These are phyloP conservation scores for Parmelia sp. DNA, from an alignment of 495 filamentous ascomycete genomes.

Conservation along the genomic window DNA sequence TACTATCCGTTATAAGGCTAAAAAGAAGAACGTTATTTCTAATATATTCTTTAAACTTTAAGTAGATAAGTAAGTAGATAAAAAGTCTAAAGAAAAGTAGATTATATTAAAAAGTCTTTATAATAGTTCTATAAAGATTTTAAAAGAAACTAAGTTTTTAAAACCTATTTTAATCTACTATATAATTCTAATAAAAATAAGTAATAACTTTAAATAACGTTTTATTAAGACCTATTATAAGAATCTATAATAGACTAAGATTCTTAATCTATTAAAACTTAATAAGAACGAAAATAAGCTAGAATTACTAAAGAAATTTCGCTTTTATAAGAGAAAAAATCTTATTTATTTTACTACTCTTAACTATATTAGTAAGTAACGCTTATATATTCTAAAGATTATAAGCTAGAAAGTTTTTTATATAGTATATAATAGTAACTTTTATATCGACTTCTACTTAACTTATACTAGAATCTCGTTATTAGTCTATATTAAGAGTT, in stretches of 20 bases:
- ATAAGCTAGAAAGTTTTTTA: no score
- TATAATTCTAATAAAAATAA: conserved; percentile 10
- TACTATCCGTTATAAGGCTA: conserved; percentile 2
- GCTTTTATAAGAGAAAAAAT: neutral
- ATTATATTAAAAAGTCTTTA: neutral
- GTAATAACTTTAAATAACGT: conserved; percentile 1
- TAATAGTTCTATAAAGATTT: neutral
- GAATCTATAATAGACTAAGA: neutral
- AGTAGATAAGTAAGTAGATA: neutral
- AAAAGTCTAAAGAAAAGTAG: neutral
- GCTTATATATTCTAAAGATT: neutral
- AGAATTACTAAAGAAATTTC: neutral
- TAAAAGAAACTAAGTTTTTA: no score
- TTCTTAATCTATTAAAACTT: neutral
- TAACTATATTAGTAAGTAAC: neutral
- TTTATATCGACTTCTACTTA: no score
- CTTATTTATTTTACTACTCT: neutral
- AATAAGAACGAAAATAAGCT: neutral
- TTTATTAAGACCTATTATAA: neutral
- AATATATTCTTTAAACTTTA: conserved; percentile 5
- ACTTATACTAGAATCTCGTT: no score
- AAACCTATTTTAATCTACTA: neutral
- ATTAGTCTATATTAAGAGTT: no score
- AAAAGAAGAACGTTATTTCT: conserved; percentile 3
- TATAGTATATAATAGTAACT: no score